Evolutionary conservation across 2,329 filamentous ascomycete genomes (phyloP).

Genomic region (Ilyonectria mors-panacis): DNA sequence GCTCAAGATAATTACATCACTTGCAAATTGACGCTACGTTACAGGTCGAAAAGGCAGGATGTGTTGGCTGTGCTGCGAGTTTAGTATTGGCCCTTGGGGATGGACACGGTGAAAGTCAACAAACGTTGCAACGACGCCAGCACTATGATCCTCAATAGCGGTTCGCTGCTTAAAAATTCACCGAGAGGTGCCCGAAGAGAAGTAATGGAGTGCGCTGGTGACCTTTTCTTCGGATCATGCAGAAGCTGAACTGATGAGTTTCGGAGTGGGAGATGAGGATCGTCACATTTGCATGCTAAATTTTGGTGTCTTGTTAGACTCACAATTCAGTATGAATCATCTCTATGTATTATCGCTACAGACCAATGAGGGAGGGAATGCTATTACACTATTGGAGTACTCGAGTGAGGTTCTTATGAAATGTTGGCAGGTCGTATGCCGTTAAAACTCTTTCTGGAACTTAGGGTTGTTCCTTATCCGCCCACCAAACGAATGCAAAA

Average conservation of each 20-base stretch:
- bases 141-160: not conserved
- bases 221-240: not conserved
- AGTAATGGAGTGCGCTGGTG: not conserved
- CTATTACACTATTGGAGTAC: not conserved
- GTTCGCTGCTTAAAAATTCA: not conserved
- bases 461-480: constrained; percentile 18
- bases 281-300: not conserved
- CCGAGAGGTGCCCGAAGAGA: not conserved
- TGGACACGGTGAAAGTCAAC: not conserved
- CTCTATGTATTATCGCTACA: not conserved
- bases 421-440: not conserved
- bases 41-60: not conserved
- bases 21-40: not conserved
- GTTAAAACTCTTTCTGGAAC: constrained; percentile 15
- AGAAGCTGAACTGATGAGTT: not conserved
- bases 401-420: not conserved
- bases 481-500: constrained; percentile 12
- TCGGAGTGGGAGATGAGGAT: too few species aligned
- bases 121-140: not conserved
- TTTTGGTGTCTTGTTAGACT: not conserved
- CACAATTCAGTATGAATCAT: not conserved
- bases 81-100: not conserved
- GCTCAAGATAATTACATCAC: not conserved
- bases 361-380: not conserved
- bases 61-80: not conserved